Evolutionary conservation across 1,139 yeast genomes (phyloP).

Genomic region (Candida sp.): DNA sequence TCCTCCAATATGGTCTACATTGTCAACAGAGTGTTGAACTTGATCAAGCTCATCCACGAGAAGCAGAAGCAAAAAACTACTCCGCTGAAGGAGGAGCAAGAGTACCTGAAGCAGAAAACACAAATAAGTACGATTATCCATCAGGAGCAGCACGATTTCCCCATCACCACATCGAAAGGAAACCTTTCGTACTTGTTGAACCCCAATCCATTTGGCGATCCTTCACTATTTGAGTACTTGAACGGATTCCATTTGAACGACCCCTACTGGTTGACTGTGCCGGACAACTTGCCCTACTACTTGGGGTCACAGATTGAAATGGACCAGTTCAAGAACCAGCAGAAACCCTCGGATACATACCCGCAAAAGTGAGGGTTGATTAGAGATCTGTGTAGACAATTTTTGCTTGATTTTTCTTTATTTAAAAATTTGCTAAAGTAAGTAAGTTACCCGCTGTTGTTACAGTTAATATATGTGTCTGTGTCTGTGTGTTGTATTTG

Average conservation of each 20-base stretch:
- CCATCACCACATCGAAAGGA: slow-evolving; percentile 14
- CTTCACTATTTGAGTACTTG: slow-evolving; percentile 15
- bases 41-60: slow-evolving; percentile 30
- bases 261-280: slow-evolving; percentile 49
- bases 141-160: slow-evolving; percentile 10
- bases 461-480: not conserved
- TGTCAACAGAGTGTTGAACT: slow-evolving; percentile 34
- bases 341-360: not conserved
- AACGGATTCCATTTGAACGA: slow-evolving; percentile 36
- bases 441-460: not conserved
- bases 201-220: slow-evolving; percentile 15
- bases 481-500: not conserved
- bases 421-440: too few relatives aligned
- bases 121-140: not conserved
- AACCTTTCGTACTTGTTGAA: slow-evolving; percentile 12
- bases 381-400: not conserved
- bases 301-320: slow-evolving; percentile 19
- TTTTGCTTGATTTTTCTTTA: not conserved
- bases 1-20: slow-evolving; percentile 38
- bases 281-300: slow-evolving; percentile 44
- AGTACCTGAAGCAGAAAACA: not conserved
- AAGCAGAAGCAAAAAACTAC: slow-evolving; percentile 18
- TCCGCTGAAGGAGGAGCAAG: not conserved
- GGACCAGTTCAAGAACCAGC: not conserved
- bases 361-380: not conserved